These are phyloP conservation scores for Scedosporium minutisporum DNA, from an alignment of 2,329 filamentous ascomycete species.

Conservation along the genomic window DNA sequence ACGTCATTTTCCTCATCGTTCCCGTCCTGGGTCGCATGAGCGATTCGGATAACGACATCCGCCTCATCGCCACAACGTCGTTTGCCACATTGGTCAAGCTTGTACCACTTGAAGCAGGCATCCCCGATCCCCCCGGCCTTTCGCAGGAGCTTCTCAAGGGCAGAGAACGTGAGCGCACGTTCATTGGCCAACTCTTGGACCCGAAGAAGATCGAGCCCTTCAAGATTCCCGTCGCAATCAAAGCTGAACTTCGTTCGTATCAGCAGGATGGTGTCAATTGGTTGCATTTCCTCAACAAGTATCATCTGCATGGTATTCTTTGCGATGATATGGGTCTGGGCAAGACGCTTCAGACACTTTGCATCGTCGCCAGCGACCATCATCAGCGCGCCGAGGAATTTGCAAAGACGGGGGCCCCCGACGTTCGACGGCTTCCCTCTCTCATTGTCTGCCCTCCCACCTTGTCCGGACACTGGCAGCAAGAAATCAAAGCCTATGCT, in stretches of 20 bases:
- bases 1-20: conserved; percentile 97
- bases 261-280: conserved; percentile 99
- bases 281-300: conserved; percentile 95
- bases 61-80: conserved; percentile 87
- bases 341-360: conserved; percentile 94
- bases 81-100: conserved; percentile 96
- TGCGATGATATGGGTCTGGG: conserved; percentile 99
- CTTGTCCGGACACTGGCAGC: conserved; percentile 95
- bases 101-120: conserved; percentile 91
- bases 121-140: conserved; percentile 88
- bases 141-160: conserved; percentile 82
- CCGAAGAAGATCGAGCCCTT: conserved; percentile 95
- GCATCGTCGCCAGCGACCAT: conserved; percentile 96
- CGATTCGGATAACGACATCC: conserved; percentile 91
- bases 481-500: conserved; percentile 91
- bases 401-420: conserved; percentile 67
- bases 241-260: conserved; percentile 90
- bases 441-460: conserved; percentile 95
- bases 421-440: conserved; percentile 73
- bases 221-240: conserved; percentile 89
- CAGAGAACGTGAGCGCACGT: conserved; percentile 87
- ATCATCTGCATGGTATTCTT: conserved; percentile 94
- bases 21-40: conserved; percentile 97
- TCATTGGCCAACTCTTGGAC: conserved; percentile 92
- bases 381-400: conserved; percentile 88